A percentile compares a stretch with the other conserved stretches of the same genome.
These are phyloP conservation scores for Pseudodiploospora longispora DNA, from an alignment of 2,329 filamentous ascomycete species.

Conservation along the genomic window DNA sequence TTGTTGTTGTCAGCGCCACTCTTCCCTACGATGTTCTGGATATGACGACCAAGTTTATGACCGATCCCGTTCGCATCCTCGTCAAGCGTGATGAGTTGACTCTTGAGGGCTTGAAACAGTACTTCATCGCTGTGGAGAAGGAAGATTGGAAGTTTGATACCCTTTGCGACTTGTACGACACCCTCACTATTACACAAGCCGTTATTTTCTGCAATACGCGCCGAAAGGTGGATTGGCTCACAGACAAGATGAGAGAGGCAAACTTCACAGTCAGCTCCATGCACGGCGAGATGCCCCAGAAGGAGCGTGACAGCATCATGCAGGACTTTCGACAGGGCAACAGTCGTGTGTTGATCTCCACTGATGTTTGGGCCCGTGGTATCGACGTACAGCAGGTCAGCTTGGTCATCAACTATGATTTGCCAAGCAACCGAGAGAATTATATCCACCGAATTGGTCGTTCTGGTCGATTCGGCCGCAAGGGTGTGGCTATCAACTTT, in stretches of 20 bases:
- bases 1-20: conserved; percentile 94
- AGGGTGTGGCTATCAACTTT: conserved; percentile 99
- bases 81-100: conserved; percentile 99
- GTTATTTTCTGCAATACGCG: conserved; percentile 99
- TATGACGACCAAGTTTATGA: conserved; percentile 99
- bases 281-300: conserved; percentile 99
- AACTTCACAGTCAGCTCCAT: conserved; percentile 99
- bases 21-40: conserved; percentile 99
- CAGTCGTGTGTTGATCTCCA: conserved; percentile 97
- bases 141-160: conserved; percentile 99
- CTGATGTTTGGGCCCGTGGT: conserved; percentile 95
- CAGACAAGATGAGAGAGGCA: conserved; percentile 95
- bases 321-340: conserved; percentile 99
- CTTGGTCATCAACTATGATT: conserved; percentile 99
- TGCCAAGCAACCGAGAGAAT: conserved; percentile 98
- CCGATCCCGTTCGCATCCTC: conserved; percentile 94
- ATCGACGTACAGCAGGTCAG: conserved; percentile 99
- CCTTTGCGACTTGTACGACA: conserved; percentile 97
- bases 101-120: conserved; percentile 99
- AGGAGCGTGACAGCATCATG: conserved; percentile 98
- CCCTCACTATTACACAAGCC: conserved; percentile 97
- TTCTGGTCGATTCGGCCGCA: conserved; percentile 98
- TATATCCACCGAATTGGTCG: conserved; percentile 99
- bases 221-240: conserved; percentile 99
- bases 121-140: conserved; percentile 99